Percentiles rank a stretch among this genome's conserved stretches.
These are phyloP conservation scores for Liriodendron chinense DNA, from an alignment of 164 flowering plant species.

Conservation along the genomic window DNA sequence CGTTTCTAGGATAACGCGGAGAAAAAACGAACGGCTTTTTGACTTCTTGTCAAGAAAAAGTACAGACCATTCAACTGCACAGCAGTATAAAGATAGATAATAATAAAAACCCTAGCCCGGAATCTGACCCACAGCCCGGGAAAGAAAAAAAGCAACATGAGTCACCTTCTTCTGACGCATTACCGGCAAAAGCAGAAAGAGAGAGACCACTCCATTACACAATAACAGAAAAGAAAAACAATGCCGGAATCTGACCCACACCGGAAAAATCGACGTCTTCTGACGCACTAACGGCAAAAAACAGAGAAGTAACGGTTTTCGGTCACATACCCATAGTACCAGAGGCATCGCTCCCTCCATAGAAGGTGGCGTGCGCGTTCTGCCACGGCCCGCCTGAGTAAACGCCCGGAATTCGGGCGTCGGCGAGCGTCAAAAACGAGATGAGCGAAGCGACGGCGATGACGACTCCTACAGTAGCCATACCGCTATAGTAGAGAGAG, in stretches of 20 bases:
- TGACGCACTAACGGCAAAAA: neutral
- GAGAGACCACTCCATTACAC: neutral
- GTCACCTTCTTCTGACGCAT: too few species aligned
- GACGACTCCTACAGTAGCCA: slow-evolving; percentile 5
- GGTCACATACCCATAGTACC: slow-evolving; percentile 75
- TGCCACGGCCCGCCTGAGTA: slow-evolving; percentile 64
- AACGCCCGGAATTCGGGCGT: slow-evolving; percentile 66
- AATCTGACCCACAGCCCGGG: too few species aligned
- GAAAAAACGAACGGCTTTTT: too few species aligned
- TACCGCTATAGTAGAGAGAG: slow-evolving; percentile 2
- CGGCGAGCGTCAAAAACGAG: slow-evolving; percentile 24
- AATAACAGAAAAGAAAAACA: neutral
- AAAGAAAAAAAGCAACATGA: too few species aligned
- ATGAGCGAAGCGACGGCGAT: slow-evolving; percentile 20
- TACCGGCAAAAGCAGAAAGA: neutral
- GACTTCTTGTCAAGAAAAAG: too few species aligned
- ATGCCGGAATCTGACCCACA: neutral
- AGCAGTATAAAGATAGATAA: too few species aligned
- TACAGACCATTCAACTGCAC: too few species aligned
- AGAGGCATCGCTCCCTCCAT: slow-evolving; percentile 89
- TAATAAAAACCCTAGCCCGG: too few species aligned
- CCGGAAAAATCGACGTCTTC: neutral
- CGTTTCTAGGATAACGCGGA: too few species aligned
- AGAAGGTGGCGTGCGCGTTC: slow-evolving; percentile 86
- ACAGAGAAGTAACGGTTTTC: neutral